Evolutionary conservation across 805 yeast species (phyloP), one percentile per base, ranked within the genome.

Genomic region (Wickerhamia fluorescens): DNA sequence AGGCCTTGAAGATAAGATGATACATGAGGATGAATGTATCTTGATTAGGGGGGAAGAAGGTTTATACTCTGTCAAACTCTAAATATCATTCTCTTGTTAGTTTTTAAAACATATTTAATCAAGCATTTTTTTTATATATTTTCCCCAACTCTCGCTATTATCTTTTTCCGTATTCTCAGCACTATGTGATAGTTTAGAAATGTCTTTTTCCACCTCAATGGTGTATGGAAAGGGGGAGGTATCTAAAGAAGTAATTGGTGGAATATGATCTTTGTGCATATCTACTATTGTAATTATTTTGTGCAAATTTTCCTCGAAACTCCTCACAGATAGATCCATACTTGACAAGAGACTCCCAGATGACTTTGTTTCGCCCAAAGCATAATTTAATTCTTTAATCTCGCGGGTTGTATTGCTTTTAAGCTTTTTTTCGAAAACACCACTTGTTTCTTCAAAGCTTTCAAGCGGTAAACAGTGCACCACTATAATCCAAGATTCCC

Each of bases 401-500:
- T n/a, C n/a, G n/a, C n/a, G n/a, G n/a, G n/a, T n/a, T n/a, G n/a
- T n/a, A n/a, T n/a, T n/a, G n/a, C n/a, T n/a, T n/a, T n/a, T n/a
- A n/a, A n/a, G n/a, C n/a, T n/a, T n/a, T n/a, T n/a, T n/a, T n/a
- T n/a, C n/a, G n/a, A n/a, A n/a, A n/a, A n/a, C n/a, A n/a, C n/a
- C n/a, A n/a, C n/a, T n/a, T n/a, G n/a, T n/a, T n/a, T n/a, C n/a
- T n/a, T n/a, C n/a, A n/a, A n/a, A n/a, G n/a, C n/a, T n/a, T n/a
- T n/a, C n/a, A 3, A 49, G 33, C 6, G 71, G 61, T 16, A 70
- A 49, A 6, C 75, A 56, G 16, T 59, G 61, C 7, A 79, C 56
- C 20, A 64, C 66, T 25, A 83, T 49, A 4, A 59, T 50, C 94
- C 94, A 83, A 14, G 67, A 60, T 46, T 83, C 94, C 87, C 92